Evolutionary conservation across 2,329 filamentous ascomycete species (phyloP), one percentile per base, ranked within the genome.

Genomic region (Epichloe festucae): DNA sequence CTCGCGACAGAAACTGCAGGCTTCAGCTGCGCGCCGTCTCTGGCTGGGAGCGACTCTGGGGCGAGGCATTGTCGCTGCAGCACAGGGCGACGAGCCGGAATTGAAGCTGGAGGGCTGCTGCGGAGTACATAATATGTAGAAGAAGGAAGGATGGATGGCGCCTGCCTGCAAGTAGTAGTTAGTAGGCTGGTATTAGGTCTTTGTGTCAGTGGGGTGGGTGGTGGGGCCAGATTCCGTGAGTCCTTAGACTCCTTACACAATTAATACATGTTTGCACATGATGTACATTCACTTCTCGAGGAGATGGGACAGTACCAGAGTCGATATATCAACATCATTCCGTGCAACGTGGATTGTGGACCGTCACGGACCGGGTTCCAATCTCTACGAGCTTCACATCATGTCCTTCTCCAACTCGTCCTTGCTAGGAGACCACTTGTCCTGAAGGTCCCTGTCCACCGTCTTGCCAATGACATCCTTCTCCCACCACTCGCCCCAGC

Each of bases 401-500:
- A 10, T 10, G 43, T 73, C 70, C 52, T 62, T 67, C 58, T 78
- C 75, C 52, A 78, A 70, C 34, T 72, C 63, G 42, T 75, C 71
- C 59, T 70, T 69, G 46, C 65, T 69, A 0, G 70, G 71, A 23
- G 63, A 73, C 74, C 74, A 78, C 58, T 73, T 76, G 40, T 77
- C 68, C 63, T 78, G 75, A 3, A 78, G 63, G 1, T 56, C 55
- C 62, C 70, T 69, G 49, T 78, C 72, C 3, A 76, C 61, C 1
- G 64, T 64, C 51, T 65, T 61, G 12, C 57, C 65, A 49, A 70
- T 71, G 2, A 70, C 64, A 3, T 70, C 65, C 59, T 69, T 75
- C 14, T 65, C 58, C 74, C 75, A 78, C 74, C 74, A 79, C 63
- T 78, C 74, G 1, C 75, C 75, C 75, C 74, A 77, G 56, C 74